Percentiles rank a stretch among this genome's conserved stretches.
phyloP scores from a whole-genome alignment of 2,329 filamentous ascomycete genomes.

The Hansfordia pulvinata region DNA sequence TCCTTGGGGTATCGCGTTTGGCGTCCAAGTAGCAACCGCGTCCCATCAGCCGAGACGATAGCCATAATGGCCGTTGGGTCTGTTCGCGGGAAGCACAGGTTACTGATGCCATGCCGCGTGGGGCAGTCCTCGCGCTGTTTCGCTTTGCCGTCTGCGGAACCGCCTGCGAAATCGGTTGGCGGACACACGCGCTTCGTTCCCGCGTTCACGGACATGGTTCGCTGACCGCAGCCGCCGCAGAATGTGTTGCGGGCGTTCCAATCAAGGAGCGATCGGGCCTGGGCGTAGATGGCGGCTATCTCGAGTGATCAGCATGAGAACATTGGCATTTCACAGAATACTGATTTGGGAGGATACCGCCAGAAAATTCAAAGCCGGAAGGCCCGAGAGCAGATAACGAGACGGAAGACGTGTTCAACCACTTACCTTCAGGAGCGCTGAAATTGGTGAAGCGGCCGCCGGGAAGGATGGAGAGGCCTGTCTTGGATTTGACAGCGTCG shows the following conservation, averaged over 20 bases:
- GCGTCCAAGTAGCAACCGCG: slow-evolving; percentile 70
- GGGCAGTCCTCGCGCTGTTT: slow-evolving; percentile 56
- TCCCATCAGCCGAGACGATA: slow-evolving; percentile 68
- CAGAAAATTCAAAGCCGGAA: too few species aligned
- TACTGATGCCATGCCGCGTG: slow-evolving; percentile 75
- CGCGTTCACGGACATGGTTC: slow-evolving; percentile 64
- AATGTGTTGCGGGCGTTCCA: slow-evolving; percentile 92
- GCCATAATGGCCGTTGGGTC: slow-evolving; percentile 95
- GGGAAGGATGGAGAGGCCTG: slow-evolving; percentile 51
- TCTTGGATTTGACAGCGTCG: slow-evolving; percentile 38
- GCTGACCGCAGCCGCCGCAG: slow-evolving; percentile 78
- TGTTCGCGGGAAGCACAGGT: slow-evolving; percentile 82
- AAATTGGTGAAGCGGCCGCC: slow-evolving; percentile 33
- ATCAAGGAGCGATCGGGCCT: slow-evolving; percentile 77
- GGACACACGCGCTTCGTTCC: slow-evolving; percentile 75
- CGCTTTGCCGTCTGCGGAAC: slow-evolving; percentile 22
- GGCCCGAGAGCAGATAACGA: too few species aligned
- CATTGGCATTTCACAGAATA: not conserved
- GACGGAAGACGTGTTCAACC: too few species aligned
- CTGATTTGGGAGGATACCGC: too few species aligned
- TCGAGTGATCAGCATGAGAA: slow-evolving; percentile 1
- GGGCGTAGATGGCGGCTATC: slow-evolving; percentile 76
- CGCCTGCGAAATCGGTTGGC: slow-evolving; percentile 45
- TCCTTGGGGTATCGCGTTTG: slow-evolving; percentile 69
- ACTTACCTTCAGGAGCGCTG: slow-evolving; percentile 30